phyloP scores from a whole-genome alignment of 257 asterid species.

The Solanum sejunctum region DNA sequence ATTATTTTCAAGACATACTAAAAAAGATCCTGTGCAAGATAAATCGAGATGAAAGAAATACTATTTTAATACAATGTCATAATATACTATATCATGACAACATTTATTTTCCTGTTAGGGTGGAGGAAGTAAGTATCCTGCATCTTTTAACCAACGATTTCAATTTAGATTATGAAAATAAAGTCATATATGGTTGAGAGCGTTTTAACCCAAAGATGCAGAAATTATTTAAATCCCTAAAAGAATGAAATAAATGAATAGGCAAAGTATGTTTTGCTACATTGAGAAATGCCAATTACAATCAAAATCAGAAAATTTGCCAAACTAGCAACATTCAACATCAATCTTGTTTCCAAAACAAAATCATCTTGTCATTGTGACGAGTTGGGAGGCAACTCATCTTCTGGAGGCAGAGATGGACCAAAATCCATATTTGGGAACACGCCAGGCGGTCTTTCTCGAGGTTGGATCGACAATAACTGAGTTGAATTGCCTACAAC shows the following conservation, averaged over 20 bases:
- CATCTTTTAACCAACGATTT: background rate
- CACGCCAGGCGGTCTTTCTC: conserved; percentile 86
- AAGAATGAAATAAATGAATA: conserved; percentile 49
- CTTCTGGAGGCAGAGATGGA: conserved; percentile 18
- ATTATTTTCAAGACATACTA: too few relatives aligned
- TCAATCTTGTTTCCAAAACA: background rate
- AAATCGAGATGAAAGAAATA: too few relatives aligned
- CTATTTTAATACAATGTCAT: background rate
- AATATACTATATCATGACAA: background rate
- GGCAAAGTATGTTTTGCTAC: conserved; percentile 10
- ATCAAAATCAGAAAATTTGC: background rate
- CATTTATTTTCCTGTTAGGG: background rate
- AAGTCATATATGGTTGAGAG: background rate
- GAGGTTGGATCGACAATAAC: conserved; percentile 69
- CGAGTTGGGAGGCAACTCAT: conserved; percentile 26
- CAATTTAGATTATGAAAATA: background rate
- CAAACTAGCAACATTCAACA: background rate
- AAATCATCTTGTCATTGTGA: conserved; percentile 9
- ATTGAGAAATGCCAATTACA: conserved; percentile 10
- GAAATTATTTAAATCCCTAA: conserved; percentile 7
- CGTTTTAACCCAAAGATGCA: background rate
- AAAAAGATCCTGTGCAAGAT: too few relatives aligned
- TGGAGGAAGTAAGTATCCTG: rapidly evolving
- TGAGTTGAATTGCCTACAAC: conserved; percentile 97
- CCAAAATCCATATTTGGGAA: conserved; percentile 78